Evolutionary conservation across 2,329 filamentous ascomycete species (phyloP).

Genomic region (Pseudopithomyces maydicus): DNA sequence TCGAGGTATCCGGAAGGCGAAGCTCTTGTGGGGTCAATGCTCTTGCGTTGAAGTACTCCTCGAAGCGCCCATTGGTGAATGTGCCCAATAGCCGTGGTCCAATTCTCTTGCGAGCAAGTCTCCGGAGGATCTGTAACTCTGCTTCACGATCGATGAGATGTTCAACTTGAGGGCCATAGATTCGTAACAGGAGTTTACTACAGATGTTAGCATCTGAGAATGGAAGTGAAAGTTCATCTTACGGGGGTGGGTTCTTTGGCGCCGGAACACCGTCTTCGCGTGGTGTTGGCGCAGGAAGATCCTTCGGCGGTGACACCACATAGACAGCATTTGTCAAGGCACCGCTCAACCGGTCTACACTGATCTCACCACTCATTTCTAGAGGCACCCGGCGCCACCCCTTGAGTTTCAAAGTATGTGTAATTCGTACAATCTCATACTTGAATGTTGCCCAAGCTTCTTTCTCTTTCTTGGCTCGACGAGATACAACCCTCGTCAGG

Average conservation of each 20-base stretch:
- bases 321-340: conserved; percentile 97
- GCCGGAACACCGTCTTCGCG: conserved; percentile 40
- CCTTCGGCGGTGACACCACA: conserved; percentile 80
- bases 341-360: conserved; percentile 80
- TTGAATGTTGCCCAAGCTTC: conserved; percentile 88
- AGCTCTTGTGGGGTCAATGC: conserved; percentile 79
- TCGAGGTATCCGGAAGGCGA: conserved; percentile 80
- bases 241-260: conserved; percentile 59
- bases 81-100: conserved; percentile 89
- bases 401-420: conserved; percentile 87
- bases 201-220: conserved; percentile 14
- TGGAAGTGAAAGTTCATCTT: conserved; percentile 37
- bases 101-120: conserved; percentile 89
- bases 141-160: conserved; percentile 93
- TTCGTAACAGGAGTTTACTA: conserved; percentile 81
- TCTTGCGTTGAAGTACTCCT: conserved; percentile 87
- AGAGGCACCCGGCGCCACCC: conserved; percentile 86
- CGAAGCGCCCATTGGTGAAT: conserved; percentile 93
- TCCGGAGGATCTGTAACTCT: conserved; percentile 82
- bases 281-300: conserved; percentile 55
- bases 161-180: conserved; percentile 94
- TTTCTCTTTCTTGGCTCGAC: conserved; percentile 67
- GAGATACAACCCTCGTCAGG: conserved; percentile 46
- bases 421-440: conserved; percentile 84
- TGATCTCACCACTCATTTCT: conserved; percentile 69